Base-by-base conservation (phyloP, 139 green algal genomes). In the Nannochloris sp. region DNA sequence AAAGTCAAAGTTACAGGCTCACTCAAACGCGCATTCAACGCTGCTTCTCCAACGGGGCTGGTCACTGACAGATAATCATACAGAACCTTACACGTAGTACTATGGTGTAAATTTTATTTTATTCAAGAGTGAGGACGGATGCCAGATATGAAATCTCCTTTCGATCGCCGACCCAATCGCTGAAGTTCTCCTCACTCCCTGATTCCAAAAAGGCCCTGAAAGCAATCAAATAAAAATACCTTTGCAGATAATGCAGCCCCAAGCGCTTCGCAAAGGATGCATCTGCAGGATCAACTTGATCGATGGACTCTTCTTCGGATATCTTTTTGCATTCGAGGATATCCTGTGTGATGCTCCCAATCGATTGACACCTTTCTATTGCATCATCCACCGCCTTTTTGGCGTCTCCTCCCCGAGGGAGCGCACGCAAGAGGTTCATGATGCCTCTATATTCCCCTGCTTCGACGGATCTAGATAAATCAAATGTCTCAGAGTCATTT, bases 201-300 rank as follows among this genome's bases (percentile, higher is more conserved):
- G 10, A 14, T 5, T 54, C 36, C 18, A 61, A 24, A 44, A n/a
- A 40, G 7, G 49, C 49, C 61, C 78, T 60, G 72, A 89, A 96
- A 9, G 80, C 74, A 50, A 95, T 87, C 29, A 93, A 76, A 66
- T 85, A 83, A 65, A 93, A 91, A 70, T 96, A 95, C 62, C 89
- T 75, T 75, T 90, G 82, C 27, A 96, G 82, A 80, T 96, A 96
- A 74, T 96, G 88, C 66, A 93, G 69, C 10, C 88, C 89, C 37
- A 96, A 78, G 36, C 88, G 75, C 16, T 84, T 75, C 0, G 88
- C 81, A 1, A 40, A 40, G 34, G 34, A 40, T 40, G 34, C 34
- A 40, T 40, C 83, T 19, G 59, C 60, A 6, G 71, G 43, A 25
- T 54, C 61, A 37, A 34, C 50, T 31, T 27, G 10, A 24, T 19